A percentile compares a stretch with the other conserved stretches of the same genome.
Conservation (phyloP, 805 yeast species). For the Cyberlindnera sargentensis region DNA sequence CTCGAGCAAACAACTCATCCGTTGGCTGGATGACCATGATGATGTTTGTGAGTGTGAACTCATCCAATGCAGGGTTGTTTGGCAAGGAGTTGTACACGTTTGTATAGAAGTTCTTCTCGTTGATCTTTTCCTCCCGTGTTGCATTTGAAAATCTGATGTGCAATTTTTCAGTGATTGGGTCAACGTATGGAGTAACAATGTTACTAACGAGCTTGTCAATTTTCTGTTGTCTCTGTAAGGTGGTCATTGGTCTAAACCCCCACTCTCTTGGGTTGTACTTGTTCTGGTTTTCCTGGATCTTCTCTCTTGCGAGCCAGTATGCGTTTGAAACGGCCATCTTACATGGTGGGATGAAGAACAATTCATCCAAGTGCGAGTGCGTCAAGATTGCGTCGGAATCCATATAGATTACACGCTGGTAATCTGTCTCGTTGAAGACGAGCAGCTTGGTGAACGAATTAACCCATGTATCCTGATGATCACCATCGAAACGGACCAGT, state of each 20-base stretch:
- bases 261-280: slow-evolving; percentile 14
- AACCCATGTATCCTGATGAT: slow-evolving; percentile 31
- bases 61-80: slow-evolving; percentile 23
- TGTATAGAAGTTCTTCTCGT: slow-evolving; percentile 14
- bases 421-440: slow-evolving; percentile 42
- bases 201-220: slow-evolving; percentile 3
- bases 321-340: slow-evolving; percentile 41
- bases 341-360: slow-evolving; percentile 42
- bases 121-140: slow-evolving; percentile 1
- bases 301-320: slow-evolving; percentile 30
- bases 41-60: slow-evolving; percentile 32
- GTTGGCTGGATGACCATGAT: slow-evolving; percentile 57
- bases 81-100: slow-evolving; percentile 35
- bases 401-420: slow-evolving; percentile 46
- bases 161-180: neutral
- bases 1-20: slow-evolving; percentile 15
- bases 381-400: slow-evolving; percentile 49
- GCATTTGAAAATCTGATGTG: neutral
- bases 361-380: slow-evolving; percentile 37
- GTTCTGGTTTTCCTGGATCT: slow-evolving; percentile 18
- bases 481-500: slow-evolving; percentile 13
- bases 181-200: slow-evolving; percentile 3
- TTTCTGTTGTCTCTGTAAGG: slow-evolving; percentile 15
- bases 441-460: slow-evolving; percentile 49
- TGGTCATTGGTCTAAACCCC: slow-evolving; percentile 20